Evolutionary conservation across 495 filamentous ascomycete genomes (phyloP).

Genomic region (Trypethelium eluteriae): DNA sequence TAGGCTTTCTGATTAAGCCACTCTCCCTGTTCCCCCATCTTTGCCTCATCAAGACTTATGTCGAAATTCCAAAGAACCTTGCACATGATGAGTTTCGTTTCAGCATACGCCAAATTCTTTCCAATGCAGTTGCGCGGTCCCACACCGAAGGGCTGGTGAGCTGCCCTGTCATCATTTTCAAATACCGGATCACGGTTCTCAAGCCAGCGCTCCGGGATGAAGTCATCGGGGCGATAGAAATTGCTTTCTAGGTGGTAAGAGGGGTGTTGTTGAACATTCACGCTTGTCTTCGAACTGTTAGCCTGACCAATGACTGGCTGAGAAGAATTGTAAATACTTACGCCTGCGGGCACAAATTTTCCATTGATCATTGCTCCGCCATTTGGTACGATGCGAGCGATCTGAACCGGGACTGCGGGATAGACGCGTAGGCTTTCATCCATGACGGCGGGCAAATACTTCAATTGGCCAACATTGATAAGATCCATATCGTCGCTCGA

Average conservation of each 20-base stretch:
- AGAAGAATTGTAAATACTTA: background rate
- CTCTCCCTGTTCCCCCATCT: conserved; percentile 6
- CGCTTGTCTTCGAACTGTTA: background rate
- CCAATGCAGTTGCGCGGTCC: conserved; percentile 17
- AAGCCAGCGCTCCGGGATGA: conserved; percentile 15
- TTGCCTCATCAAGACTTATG: conserved; percentile 5
- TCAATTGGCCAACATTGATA: conserved; percentile 35
- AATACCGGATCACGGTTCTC: background rate
- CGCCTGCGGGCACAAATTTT: conserved; percentile 39
- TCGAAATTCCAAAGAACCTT: conserved; percentile 27
- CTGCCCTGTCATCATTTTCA: conserved; percentile 9
- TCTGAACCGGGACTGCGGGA: conserved; percentile 46
- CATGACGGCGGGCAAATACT: conserved; percentile 52
- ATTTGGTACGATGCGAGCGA: conserved; percentile 39
- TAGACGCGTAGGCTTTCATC: conserved; percentile 52
- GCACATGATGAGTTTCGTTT: conserved; percentile 25
- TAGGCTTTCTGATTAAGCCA: conserved; percentile 25
- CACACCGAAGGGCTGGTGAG: conserved; percentile 13
- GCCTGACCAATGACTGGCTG: background rate
- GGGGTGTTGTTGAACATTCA: conserved; percentile 42
- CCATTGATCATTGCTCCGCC: conserved; percentile 40
- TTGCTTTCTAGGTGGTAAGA: conserved; percentile 39
- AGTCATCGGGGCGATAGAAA: conserved; percentile 32
- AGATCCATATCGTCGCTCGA: conserved; percentile 46
- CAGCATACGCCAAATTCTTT: conserved; percentile 21